Evolutionary conservation across 1,284 basidiomycete species (phyloP).

Genomic region (Sanguinoderma infundibulare): DNA sequence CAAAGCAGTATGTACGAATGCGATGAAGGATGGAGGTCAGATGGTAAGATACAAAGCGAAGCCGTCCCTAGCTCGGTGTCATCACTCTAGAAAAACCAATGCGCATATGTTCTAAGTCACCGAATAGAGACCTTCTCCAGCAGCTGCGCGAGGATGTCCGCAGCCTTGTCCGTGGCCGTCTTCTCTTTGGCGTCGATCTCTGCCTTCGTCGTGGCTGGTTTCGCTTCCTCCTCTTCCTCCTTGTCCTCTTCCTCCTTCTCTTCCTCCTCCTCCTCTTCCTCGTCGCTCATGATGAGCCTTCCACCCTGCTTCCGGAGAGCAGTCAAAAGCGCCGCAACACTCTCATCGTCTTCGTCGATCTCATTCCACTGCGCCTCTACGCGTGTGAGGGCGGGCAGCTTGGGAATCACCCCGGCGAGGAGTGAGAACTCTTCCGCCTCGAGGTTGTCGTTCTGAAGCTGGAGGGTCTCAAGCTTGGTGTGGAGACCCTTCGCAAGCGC

Average conservation of each 20-base stretch:
- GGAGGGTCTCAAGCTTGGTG: slow-evolving; percentile 73
- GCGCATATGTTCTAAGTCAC: slow-evolving; percentile 8
- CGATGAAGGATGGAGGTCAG: slow-evolving; percentile 1
- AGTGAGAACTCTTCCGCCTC: slow-evolving; percentile 72
- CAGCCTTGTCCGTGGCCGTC: slow-evolving; percentile 40
- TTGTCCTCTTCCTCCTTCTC: slow-evolving; percentile 65
- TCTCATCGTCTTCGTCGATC: slow-evolving; percentile 75
- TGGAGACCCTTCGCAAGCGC: slow-evolving; percentile 77
- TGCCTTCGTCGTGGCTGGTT: slow-evolving; percentile 29
- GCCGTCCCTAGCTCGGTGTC: slow-evolving; percentile 9
- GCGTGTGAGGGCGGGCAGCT: slow-evolving; percentile 59
- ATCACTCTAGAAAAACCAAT: slow-evolving; percentile 9
- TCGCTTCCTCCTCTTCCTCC: slow-evolving; percentile 49
- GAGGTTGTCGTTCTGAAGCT: slow-evolving; percentile 91
- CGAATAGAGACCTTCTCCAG: slow-evolving; percentile 58
- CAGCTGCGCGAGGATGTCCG: slow-evolving; percentile 64
- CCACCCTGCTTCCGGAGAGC: slow-evolving; percentile 74
- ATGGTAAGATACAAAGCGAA: slow-evolving; percentile 23
- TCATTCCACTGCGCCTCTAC: slow-evolving; percentile 92
- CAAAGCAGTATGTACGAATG: slow-evolving; percentile 5
- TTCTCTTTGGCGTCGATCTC: slow-evolving; percentile 20
- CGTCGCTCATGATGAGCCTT: slow-evolving; percentile 61
- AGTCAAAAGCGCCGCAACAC: slow-evolving; percentile 65
- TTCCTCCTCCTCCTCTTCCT: slow-evolving; percentile 83
- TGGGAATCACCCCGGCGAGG: slow-evolving; percentile 69